Percentiles rank a stretch among this genome's conserved stretches.
phyloP scores from a whole-genome alignment of 208 protist genomes.

The Entamoeba invadens region DNA sequence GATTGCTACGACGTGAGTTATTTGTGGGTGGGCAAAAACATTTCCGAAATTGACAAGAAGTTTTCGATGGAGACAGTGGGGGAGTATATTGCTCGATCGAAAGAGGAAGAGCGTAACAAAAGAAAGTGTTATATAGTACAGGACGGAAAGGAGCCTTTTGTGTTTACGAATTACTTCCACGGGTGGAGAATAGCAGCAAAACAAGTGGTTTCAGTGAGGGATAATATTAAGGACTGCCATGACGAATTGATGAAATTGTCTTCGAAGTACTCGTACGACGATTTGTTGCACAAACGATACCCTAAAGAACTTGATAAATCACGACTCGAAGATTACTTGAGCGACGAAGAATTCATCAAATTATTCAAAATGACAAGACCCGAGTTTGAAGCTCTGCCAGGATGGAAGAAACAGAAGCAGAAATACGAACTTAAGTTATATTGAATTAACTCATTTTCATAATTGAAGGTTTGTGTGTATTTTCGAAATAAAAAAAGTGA shows the following conservation, averaged over 20 bases:
- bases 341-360: background rate
- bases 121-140: background rate
- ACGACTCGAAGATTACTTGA: background rate
- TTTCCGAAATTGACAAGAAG: background rate
- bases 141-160: constrained; percentile 12
- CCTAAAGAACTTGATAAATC: background rate
- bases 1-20: constrained; percentile 5
- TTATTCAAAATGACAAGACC: background rate
- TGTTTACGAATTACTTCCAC: constrained; percentile 15
- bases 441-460: too few species aligned
- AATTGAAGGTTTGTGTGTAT: too few species aligned
- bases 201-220: background rate
- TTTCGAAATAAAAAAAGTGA: too few species aligned
- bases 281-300: background rate
- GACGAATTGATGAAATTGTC: background rate
- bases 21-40: constrained; percentile 3
- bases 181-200: constrained; percentile 3
- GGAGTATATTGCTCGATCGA: background rate
- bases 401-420: background rate
- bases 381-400: background rate
- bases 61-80: background rate
- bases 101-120: constrained; percentile 1
- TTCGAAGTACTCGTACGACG: background rate
- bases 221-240: background rate
- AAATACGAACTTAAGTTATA: background rate